Evolutionary conservation across 2,329 filamentous ascomycete species (phyloP), one percentile per base, ranked within the genome.

Genomic region (Arthrobotrys sinensis): DNA sequence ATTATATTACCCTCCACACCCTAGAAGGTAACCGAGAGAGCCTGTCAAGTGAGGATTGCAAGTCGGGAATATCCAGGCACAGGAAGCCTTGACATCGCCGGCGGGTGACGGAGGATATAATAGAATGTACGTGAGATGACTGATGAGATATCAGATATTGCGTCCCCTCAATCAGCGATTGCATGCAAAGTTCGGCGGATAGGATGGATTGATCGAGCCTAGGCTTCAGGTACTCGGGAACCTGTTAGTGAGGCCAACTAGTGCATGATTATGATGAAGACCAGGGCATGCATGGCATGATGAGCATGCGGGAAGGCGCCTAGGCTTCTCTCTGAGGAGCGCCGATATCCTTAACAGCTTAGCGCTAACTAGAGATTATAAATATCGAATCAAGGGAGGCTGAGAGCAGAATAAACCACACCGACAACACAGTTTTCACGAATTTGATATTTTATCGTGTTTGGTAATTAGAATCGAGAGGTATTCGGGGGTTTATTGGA

Each of bases 261-360:
- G 65, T 68, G 65, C 65, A 57, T 68, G 65, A 68, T 68, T 60
- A 60, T 60, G 48, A 48, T 53, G 50, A 68, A 68, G 65, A 57
- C 65, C 65, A 60, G 65, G 65, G 48, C 65, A 68, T 68, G 65
- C 65, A 68, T 68, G 65, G 65, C 65, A 68, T 68, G 65, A 68
- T 68, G 65, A 68, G 65, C 65, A 68, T 68, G 65, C 65, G 65
- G 65, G 65, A 68, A 68, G 65, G 65, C 65, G 65, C 46, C 64
- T 68, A 57, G 64, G 28, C 36, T 55, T 43, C 40, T 34, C 50
- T 34, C 19, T 66, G 65, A 68, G 65, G 65, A 68, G 65, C 50
- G 65, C 65, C 65, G 65, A 68, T 57, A 57, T 68, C 65, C 65
- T 60, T 36, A 60, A 60, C 1, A 60, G 55, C 36, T 68, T 53